A percentile compares a stretch with the other conserved stretches of the same genome.
These are phyloP conservation scores for Lachancea meyersii DNA, from an alignment of 805 yeast genomes.

Conservation along the genomic window DNA sequence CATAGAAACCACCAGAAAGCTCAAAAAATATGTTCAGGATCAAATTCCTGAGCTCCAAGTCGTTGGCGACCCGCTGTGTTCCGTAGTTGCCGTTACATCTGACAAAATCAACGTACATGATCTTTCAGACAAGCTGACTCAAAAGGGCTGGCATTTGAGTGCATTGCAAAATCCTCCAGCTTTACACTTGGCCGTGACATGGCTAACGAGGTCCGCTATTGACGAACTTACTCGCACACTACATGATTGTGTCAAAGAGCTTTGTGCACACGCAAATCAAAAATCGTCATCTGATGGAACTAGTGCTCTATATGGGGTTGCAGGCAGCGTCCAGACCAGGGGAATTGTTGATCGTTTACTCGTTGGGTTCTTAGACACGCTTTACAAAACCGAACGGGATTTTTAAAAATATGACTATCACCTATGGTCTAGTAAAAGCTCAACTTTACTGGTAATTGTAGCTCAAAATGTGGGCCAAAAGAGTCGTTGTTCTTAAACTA, in stretches of 20 bases:
- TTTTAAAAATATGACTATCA: neutral
- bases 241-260: conserved; percentile 38
- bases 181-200: conserved; percentile 82
- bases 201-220: conserved; percentile 54
- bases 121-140: conserved; percentile 62
- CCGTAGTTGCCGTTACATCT: conserved; percentile 77
- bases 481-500: too few relatives aligned
- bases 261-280: conserved; percentile 30
- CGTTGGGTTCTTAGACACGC: conserved; percentile 71
- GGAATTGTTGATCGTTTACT: conserved; percentile 80
- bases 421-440: neutral
- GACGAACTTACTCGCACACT: conserved; percentile 55
- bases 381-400: conserved; percentile 49
- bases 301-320: conserved; percentile 91
- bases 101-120: conserved; percentile 61
- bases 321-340: conserved; percentile 78
- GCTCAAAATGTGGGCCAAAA: too few relatives aligned
- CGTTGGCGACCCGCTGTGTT: conserved; percentile 78
- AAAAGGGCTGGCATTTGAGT: conserved; percentile 73
- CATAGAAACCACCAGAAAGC: conserved; percentile 53
- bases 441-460: too few relatives aligned
- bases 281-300: conserved; percentile 49
- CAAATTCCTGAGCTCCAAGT: conserved; percentile 55
- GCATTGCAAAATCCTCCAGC: conserved; percentile 88
- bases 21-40: conserved; percentile 43